Evolutionary conservation across 345 rosid genomes (phyloP).

Genomic region (Gossypium australe): DNA sequence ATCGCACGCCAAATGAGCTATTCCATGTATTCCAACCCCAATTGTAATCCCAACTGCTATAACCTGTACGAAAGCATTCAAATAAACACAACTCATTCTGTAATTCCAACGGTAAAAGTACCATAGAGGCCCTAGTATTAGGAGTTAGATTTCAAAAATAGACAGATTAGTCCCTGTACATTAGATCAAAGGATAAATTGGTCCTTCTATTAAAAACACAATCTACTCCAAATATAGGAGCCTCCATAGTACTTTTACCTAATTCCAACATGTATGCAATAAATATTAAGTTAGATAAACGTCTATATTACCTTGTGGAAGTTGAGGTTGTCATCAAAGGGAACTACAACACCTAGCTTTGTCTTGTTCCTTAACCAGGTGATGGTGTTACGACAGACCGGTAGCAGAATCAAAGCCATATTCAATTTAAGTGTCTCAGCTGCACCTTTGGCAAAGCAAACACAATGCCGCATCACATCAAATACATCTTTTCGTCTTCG

Average conservation of each 20-base stretch:
- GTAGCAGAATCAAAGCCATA: constrained; percentile 72
- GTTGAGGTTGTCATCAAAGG: constrained; percentile 83
- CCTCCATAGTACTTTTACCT: too few species aligned
- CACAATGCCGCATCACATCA: constrained; percentile 61
- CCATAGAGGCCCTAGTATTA: too few species aligned
- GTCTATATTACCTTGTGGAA: constrained; percentile 59
- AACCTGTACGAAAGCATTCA: constrained; percentile 29
- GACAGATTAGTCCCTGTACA: too few species aligned
- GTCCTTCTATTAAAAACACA: too few species aligned
- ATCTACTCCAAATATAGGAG: too few species aligned
- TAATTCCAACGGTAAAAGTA: not conserved
- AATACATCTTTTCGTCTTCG: constrained; percentile 43
- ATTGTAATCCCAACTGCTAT: constrained; percentile 54
- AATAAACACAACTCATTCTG: not conserved
- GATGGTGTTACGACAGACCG: constrained; percentile 74
- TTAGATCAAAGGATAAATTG: too few species aligned
- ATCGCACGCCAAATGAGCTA: constrained; percentile 59
- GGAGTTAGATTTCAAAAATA: too few species aligned
- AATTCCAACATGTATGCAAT: not conserved
- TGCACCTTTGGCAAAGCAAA: constrained; percentile 76
- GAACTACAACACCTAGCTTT: constrained; percentile 54
- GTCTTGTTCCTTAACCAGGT: constrained; percentile 81
- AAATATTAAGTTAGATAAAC: not conserved
- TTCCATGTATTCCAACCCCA: constrained; percentile 59
- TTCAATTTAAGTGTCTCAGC: constrained; percentile 67